Evolutionary conservation across 1,284 basidiomycete species (phyloP), one percentile per base, ranked within the genome.

Genomic region (Apiotrichum sp.): DNA sequence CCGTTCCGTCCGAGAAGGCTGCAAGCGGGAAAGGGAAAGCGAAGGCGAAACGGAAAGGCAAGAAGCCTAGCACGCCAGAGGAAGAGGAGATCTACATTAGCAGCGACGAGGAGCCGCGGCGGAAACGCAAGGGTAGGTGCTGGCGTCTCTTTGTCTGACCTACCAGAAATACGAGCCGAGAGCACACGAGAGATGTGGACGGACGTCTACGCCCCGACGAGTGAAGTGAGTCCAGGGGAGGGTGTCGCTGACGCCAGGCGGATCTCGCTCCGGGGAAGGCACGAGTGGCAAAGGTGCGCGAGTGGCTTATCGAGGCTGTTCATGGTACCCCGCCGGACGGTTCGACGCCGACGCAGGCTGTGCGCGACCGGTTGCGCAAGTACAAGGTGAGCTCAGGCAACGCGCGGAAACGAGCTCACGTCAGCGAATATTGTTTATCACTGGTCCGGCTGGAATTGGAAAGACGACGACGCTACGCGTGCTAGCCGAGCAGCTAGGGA

Each of bases 221-320:
- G 77, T 2, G 84, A 86, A 77, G 88, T 88, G 7, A 13, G 36
- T 38, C 6, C 31, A 11, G 2, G 16, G 7, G 7, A 9, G 46
- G 13, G 8, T 8, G 7, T 38, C 7, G 36, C 59, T 42, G 36
- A 29, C 47, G 4, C 11, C 55, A 90, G 88, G 81, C 79, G 32
- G 86, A 93, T 36, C 80, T 98, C 2, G 92, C 90, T 1, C 88
- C 98, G 3, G 92, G 97, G 70, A 85, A 87, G 56, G 82, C 82
- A 14, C 93, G 98, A 70, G 84, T 98, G 0, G 83, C 85, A 48
- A 88, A 90, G 62, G 88, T 98, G 4, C 82, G 86, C 16, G 79
- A 80, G 29, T 98, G 95, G 95, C 72, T 98, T 2, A 65, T 78
- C 1, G 93, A 97, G 68, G 88, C 93, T 0, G 82, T 93, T 38